Evolutionary conservation across 441 rosid genomes (phyloP).

Genomic region (Corymbia citriodora): DNA sequence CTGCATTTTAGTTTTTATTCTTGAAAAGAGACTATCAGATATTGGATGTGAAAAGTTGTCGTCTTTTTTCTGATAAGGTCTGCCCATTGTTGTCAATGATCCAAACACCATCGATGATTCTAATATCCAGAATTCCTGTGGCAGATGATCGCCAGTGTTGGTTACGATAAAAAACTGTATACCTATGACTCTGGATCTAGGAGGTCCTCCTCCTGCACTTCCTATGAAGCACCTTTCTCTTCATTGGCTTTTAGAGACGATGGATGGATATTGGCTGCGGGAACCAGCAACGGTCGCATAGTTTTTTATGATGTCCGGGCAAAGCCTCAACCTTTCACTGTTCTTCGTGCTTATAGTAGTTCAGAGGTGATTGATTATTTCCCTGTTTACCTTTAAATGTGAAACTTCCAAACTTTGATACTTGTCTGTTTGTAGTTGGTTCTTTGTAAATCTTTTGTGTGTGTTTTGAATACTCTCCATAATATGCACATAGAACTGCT

Average conservation of each 20-base stretch:
- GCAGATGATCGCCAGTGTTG: slow-evolving; percentile 93
- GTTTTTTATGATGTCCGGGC: slow-evolving; percentile 95
- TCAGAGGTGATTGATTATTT: slow-evolving; percentile 56
- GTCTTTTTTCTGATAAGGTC: neutral
- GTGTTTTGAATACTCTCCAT: neutral
- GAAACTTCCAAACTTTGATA: neutral
- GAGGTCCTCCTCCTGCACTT: slow-evolving; percentile 63
- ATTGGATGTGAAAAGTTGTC: neutral
- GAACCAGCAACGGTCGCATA: slow-evolving; percentile 85
- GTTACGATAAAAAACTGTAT: slow-evolving; percentile 92
- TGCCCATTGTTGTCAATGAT: neutral
- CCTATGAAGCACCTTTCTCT: slow-evolving; percentile 92
- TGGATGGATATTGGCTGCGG: slow-evolving; percentile 90
- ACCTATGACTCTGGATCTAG: slow-evolving; percentile 87
- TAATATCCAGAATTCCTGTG: slow-evolving; percentile 12
- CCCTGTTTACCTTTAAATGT: neutral
- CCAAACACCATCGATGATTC: neutral
- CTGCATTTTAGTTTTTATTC: neutral
- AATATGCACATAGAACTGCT: neutral
- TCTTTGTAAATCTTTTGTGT: neutral
- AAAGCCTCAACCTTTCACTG: slow-evolving; percentile 81
- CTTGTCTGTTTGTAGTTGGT: neutral
- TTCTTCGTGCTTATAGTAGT: slow-evolving; percentile 80
- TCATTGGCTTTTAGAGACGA: slow-evolving; percentile 93
- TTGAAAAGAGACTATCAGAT: neutral